These are phyloP conservation scores for Agapanthus africanus DNA, from an alignment of 106 monocot species.

Conservation along the genomic window DNA sequence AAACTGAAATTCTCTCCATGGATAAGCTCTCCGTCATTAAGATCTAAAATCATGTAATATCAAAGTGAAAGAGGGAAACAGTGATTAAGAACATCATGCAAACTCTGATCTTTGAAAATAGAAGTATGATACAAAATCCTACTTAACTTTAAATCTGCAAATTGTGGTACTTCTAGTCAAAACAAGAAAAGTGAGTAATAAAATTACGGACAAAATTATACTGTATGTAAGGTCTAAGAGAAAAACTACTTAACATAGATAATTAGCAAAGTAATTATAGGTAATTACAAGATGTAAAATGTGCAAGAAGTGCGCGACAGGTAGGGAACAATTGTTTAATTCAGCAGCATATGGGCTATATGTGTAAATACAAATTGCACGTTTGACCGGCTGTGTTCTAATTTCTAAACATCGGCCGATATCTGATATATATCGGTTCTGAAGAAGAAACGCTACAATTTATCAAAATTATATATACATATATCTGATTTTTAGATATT, in stretches of 20 bases:
- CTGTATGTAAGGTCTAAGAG: background rate
- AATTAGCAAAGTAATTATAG: background rate
- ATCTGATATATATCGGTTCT: too few relatives aligned
- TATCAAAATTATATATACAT: too few relatives aligned
- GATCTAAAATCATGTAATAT: conserved; percentile 55
- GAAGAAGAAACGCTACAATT: too few relatives aligned
- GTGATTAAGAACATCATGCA: background rate
- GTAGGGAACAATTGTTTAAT: too few relatives aligned
- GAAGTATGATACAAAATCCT: background rate
- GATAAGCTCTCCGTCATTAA: conserved; percentile 92
- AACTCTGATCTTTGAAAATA: background rate
- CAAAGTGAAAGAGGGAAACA: conserved; percentile 1
- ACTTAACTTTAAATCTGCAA: background rate
- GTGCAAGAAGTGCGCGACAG: too few relatives aligned
- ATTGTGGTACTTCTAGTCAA: background rate
- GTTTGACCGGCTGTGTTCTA: too few relatives aligned
- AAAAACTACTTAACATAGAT: background rate
- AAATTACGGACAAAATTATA: background rate
- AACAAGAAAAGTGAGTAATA: background rate
- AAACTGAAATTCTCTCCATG: conserved; percentile 97
- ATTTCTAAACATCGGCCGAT: too few relatives aligned
- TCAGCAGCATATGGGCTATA: too few relatives aligned
- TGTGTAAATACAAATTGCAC: too few relatives aligned
- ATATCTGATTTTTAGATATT: too few relatives aligned
- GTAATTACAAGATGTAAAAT: background rate